Conservation (phyloP, 2,329 filamentous ascomycete species). For the Didymosphaeria variabile region DNA sequence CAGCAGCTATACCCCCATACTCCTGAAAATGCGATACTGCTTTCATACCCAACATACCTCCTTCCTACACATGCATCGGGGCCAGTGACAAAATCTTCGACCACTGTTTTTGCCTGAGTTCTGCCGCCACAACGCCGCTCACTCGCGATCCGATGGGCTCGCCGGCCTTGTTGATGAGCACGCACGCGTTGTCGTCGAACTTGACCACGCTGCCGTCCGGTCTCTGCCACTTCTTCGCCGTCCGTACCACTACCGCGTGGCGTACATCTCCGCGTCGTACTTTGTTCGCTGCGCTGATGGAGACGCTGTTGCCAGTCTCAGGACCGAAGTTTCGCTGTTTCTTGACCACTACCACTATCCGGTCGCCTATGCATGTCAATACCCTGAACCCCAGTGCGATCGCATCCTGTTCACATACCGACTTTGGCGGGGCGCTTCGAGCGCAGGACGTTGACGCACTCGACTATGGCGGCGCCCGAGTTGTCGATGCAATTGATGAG, state of each 20-base stretch:
- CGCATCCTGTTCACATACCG: conserved; percentile 66
- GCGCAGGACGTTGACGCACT: conserved; percentile 91
- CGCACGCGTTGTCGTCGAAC: conserved; percentile 98
- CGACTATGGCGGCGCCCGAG: conserved; percentile 95
- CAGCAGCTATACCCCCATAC: conserved; percentile 22
- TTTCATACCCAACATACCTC: not conserved
- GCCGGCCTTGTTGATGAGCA: conserved; percentile 94
- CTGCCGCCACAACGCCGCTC: conserved; percentile 82
- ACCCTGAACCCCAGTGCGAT: not conserved
- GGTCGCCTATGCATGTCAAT: conserved; percentile 72
- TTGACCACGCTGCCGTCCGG: conserved; percentile 88
- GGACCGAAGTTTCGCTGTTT: conserved; percentile 84
- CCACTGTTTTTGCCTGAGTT: conserved; percentile 93
- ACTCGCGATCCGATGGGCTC: conserved; percentile 89
- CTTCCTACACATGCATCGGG: conserved; percentile 74
- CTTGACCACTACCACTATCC: conserved; percentile 96
- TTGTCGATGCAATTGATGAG: conserved; percentile 99
- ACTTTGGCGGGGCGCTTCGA: conserved; percentile 90
- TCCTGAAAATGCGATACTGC: conserved; percentile 21
- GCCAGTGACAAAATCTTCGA: conserved; percentile 98
- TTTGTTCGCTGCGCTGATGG: conserved; percentile 81
- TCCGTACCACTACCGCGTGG: conserved; percentile 94
- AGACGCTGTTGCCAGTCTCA: conserved; percentile 76
- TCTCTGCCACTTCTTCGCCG: conserved; percentile 84
- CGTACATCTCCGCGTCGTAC: conserved; percentile 96